Conservation (phyloP, 148 eudicot genomes). For the Tetragonia tetragonoides region DNA sequence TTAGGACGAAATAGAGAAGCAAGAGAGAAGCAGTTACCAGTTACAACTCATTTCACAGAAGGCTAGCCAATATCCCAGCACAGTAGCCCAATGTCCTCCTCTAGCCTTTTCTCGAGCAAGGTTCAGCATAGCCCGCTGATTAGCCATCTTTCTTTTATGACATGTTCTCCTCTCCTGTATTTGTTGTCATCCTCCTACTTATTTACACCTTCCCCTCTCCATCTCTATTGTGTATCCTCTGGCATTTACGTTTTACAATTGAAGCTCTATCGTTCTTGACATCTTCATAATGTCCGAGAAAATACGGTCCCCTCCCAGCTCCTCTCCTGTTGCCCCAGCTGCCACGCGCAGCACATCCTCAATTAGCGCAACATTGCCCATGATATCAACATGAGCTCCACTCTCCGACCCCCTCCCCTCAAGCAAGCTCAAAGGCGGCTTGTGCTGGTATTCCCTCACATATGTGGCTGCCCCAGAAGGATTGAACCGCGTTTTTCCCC, state of each 20-base stretch:
- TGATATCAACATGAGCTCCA: slow-evolving; percentile 79
- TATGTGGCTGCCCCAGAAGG: slow-evolving; percentile 47
- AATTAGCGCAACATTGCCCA: slow-evolving; percentile 82
- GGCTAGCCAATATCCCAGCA: background rate
- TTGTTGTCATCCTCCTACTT: too few species aligned
- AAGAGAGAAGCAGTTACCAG: too few species aligned
- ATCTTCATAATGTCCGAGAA: slow-evolving; percentile 45
- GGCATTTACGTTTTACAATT: background rate
- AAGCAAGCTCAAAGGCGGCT: slow-evolving; percentile 65
- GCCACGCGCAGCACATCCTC: slow-evolving; percentile 73
- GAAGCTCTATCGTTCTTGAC: background rate
- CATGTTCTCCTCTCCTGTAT: too few species aligned
- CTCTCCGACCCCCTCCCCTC: slow-evolving; percentile 86
- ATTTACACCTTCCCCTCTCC: background rate
- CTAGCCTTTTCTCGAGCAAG: background rate
- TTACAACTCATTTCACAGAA: background rate
- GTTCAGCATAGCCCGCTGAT: background rate
- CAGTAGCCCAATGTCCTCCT: background rate
- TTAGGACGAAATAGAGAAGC: too few species aligned
- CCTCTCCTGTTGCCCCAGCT: slow-evolving; percentile 66
- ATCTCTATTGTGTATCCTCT: background rate
- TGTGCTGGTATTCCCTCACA: slow-evolving; percentile 63
- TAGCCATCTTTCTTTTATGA: background rate
- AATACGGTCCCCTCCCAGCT: slow-evolving; percentile 69
- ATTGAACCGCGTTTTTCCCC: slow-evolving; percentile 71